Evolutionary conservation across 176 grass and related monocot species (phyloP).

Genomic region (Aechmea fasciata): DNA sequence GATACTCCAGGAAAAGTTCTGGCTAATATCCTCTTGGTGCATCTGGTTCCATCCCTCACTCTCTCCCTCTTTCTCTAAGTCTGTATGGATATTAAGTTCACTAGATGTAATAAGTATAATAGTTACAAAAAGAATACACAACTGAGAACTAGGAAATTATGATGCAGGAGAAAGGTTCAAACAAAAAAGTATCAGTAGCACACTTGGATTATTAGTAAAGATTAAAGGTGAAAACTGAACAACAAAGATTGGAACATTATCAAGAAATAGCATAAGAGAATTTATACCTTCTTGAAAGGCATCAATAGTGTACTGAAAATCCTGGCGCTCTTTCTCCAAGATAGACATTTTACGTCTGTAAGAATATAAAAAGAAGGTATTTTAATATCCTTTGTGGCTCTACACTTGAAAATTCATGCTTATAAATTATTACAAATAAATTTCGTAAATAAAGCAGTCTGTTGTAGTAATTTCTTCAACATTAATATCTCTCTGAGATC

Average conservation of each 20-base stretch:
- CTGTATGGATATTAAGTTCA: too few species aligned
- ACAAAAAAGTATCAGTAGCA: too few species aligned
- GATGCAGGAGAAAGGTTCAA: too few species aligned
- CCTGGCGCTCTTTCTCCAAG: constrained; percentile 80
- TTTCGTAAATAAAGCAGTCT: not conserved
- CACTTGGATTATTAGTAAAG: not conserved
- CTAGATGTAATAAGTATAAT: too few species aligned
- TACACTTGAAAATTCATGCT: not conserved
- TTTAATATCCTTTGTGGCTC: not conserved
- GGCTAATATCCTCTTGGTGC: too few species aligned
- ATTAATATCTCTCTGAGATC: not conserved
- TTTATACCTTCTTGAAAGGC: constrained; percentile 89
- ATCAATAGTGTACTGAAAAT: constrained; percentile 90
- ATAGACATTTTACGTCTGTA: constrained; percentile 83
- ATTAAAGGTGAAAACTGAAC: not conserved
- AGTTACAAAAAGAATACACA: too few species aligned
- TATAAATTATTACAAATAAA: not conserved
- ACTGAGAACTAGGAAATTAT: too few species aligned
- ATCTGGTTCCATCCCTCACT: too few species aligned
- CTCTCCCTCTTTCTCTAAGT: too few species aligned
- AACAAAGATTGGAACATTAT: not conserved
- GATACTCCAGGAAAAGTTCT: too few species aligned
- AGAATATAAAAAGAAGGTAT: constrained; percentile 18
- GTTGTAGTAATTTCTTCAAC: not conserved
- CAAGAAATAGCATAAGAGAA: not conserved